phyloP scores from a whole-genome alignment of 305 asterid species.

The Fraxinus ornus region DNA sequence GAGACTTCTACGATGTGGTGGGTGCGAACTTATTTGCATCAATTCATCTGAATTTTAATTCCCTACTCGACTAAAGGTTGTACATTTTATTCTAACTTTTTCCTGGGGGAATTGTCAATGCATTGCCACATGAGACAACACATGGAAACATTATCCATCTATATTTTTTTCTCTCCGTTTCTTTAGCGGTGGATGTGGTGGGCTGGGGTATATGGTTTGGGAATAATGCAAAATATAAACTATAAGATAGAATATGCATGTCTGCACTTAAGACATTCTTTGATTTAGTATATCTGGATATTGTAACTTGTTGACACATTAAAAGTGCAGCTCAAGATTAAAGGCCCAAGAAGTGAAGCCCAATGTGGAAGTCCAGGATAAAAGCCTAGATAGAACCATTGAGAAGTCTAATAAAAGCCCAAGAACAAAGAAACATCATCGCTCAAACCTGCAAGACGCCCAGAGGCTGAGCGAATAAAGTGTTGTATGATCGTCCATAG shows the following conservation, averaged over 20 bases:
- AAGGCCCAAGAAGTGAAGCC: no score
- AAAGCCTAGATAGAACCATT: no score
- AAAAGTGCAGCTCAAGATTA: no score
- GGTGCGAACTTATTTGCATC: background rate
- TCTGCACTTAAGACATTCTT: background rate
- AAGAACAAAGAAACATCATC: no score
- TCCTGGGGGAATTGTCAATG: background rate
- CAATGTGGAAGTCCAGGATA: no score
- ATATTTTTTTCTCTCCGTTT: no score
- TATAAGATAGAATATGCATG: background rate
- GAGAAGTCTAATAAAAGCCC: no score
- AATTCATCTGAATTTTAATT: background rate
- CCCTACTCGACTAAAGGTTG: background rate
- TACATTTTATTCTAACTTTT: background rate
- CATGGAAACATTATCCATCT: background rate
- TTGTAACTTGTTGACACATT: no score
- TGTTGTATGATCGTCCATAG: no score
- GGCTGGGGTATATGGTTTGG: background rate
- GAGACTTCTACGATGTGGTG: background rate
- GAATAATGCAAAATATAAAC: background rate
- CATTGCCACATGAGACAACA: background rate
- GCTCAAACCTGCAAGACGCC: no score
- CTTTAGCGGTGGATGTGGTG: background rate
- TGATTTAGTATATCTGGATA: background rate
- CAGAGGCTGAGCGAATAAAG: no score